phyloP scores from a whole-genome alignment of 1,139 yeast genomes.

The Geotrichum cucujoidarum region DNA sequence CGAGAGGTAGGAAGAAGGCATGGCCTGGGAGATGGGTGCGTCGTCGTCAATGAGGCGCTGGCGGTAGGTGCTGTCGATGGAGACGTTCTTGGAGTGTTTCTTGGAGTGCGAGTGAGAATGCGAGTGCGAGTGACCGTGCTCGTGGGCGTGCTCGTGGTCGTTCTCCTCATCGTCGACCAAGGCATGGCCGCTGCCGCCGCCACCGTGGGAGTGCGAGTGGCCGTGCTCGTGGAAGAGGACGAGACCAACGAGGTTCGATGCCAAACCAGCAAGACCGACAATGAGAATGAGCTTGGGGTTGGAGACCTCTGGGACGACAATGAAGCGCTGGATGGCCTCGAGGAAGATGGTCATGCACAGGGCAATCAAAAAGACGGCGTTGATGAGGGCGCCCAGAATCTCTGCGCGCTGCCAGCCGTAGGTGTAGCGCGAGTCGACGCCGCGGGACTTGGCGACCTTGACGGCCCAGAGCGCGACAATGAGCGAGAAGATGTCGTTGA shows the following conservation, averaged over 20 bases:
- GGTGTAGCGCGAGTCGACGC: conserved; percentile 83
- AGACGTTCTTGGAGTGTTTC: neutral
- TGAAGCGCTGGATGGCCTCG: conserved; percentile 86
- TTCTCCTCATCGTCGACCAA: conserved; percentile 24
- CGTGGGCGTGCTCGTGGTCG: conserved; percentile 25
- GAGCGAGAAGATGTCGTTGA: conserved; percentile 86
- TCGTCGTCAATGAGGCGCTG: conserved; percentile 16
- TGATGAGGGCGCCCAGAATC: conserved; percentile 89
- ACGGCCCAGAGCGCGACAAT: conserved; percentile 97
- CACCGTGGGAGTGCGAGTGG: conserved; percentile 52
- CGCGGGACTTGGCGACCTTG: conserved; percentile 71
- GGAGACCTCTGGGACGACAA: conserved; percentile 71
- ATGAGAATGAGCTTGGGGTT: conserved; percentile 74
- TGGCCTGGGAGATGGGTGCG: conserved; percentile 17
- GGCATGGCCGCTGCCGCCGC: too few relatives aligned
- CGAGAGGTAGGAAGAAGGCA: conserved; percentile 12
- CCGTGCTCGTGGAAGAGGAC: conserved; percentile 90
- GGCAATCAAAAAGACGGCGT: conserved; percentile 88
- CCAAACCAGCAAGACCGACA: conserved; percentile 79
- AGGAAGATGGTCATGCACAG: conserved; percentile 86
- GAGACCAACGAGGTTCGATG: conserved; percentile 78
- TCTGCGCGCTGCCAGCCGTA: conserved; percentile 98
- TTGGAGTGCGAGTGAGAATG: conserved; percentile 24
- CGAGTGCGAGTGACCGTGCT: conserved; percentile 19
- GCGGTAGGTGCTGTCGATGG: conserved; percentile 5